Conservation (phyloP, 2,329 filamentous ascomycete genomes). For the Talaromyces sp. region DNA sequence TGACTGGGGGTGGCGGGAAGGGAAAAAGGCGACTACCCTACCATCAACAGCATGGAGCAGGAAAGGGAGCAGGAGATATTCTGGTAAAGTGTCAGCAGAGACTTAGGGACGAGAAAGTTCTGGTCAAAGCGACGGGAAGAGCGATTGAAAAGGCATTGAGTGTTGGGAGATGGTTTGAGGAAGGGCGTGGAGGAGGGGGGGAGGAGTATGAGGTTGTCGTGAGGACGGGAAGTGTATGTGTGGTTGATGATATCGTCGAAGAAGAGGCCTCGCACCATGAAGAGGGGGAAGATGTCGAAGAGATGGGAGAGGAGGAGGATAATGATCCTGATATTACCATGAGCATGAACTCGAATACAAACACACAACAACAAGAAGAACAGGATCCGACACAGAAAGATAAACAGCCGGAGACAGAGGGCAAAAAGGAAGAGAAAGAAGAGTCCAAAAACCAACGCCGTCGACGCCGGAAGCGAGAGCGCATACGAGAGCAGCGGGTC, state of each 20-base stretch:
- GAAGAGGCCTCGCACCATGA: conserved; percentile 26
- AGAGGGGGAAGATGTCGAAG: conserved; percentile 23
- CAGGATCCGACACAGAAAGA: not conserved
- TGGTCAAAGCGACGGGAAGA: conserved; percentile 57
- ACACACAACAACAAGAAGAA: not conserved
- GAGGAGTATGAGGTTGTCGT: conserved; percentile 50
- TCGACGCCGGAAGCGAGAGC: conserved; percentile 29
- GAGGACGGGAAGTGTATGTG: conserved; percentile 54
- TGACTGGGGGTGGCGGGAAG: conserved; percentile 19
- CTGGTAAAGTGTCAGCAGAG: conserved; percentile 36
- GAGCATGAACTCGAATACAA: not conserved
- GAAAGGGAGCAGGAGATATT: not conserved
- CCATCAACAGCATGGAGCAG: not conserved
- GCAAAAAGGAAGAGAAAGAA: conserved; percentile 19
- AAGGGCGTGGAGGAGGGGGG: conserved; percentile 27
- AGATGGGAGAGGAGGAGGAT: not conserved
- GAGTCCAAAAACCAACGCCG: conserved; percentile 20
- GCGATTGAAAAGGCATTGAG: conserved; percentile 57
- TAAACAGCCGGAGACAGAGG: not conserved
- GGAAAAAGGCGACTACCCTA: not conserved
- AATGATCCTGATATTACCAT: not conserved
- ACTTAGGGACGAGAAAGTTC: conserved; percentile 47
- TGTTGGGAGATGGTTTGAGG: conserved; percentile 55
- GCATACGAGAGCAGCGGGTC: conserved; percentile 22
- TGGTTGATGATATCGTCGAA: conserved; percentile 58